phyloP scores from a whole-genome alignment of 352 stramenopile species.

The Pythium guiyangense region DNA sequence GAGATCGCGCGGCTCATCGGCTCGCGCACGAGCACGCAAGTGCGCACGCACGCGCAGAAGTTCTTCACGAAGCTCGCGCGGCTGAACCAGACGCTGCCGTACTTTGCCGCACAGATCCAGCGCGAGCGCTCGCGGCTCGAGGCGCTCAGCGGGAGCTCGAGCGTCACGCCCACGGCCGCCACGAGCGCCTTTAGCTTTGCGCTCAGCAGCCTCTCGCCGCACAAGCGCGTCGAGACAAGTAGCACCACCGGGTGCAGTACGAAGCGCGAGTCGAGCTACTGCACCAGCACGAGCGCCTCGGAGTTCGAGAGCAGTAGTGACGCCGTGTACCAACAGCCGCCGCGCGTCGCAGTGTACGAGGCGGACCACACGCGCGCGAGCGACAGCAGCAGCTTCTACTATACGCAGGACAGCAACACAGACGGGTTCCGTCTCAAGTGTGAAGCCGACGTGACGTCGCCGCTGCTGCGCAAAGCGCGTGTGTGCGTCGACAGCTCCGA shows the following conservation, averaged over 20 bases:
- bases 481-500: constrained; percentile 1
- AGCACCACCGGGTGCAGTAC: neutral
- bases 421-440: constrained; percentile 14
- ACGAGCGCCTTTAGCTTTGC: constrained; percentile 27
- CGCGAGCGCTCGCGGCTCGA: constrained; percentile 52
- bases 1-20: constrained; percentile 83
- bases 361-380: neutral
- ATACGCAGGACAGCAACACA: constrained; percentile 1
- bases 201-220: constrained; percentile 40
- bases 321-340: too few species aligned
- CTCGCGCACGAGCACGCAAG: constrained; percentile 83
- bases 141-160: constrained; percentile 17
- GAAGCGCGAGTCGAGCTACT: too few species aligned
- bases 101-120: constrained; percentile 75
- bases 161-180: constrained; percentile 34
- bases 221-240: constrained; percentile 23
- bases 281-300: too few species aligned
- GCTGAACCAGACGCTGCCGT: constrained; percentile 64
- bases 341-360: too few species aligned
- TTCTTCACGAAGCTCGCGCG: constrained; percentile 85
- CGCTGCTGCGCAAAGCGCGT: constrained; percentile 14
- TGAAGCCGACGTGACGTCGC: constrained; percentile 8
- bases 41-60: constrained; percentile 86
- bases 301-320: too few species aligned
- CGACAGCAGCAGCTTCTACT: constrained; percentile 1